Evolutionary conservation across 2,329 filamentous ascomycete species (phyloP).

Genomic region (Daldinia sp.): DNA sequence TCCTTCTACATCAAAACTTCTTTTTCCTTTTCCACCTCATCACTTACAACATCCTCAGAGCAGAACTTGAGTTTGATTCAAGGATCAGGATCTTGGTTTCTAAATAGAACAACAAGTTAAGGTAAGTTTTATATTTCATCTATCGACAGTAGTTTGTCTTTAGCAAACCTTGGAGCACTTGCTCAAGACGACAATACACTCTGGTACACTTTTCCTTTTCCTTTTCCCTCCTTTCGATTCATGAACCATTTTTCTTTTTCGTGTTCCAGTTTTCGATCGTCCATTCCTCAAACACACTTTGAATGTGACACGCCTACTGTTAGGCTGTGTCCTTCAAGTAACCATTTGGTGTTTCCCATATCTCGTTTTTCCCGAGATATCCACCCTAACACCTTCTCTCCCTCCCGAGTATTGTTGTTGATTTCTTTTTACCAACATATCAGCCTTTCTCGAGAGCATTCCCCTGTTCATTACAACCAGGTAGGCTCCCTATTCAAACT

Average conservation of each 20-base stretch:
- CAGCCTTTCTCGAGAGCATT: background rate
- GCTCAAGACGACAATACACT: background rate
- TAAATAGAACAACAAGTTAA: constrained; percentile 5
- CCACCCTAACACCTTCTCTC: background rate
- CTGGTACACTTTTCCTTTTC: background rate
- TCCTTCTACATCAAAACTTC: background rate
- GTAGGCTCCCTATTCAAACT: background rate
- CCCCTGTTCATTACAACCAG: background rate
- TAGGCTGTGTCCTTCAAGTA: background rate
- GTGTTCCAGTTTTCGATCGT: background rate
- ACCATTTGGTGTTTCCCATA: background rate
- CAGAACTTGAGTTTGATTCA: too few species aligned
- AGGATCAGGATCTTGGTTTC: background rate
- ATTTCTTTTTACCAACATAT: background rate
- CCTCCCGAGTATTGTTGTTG: too few species aligned
- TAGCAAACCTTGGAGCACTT: background rate
- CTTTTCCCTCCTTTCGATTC: background rate
- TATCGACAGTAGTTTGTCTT: background rate
- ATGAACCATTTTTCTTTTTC: background rate
- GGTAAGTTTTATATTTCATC: constrained; percentile 16
- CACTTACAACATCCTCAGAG: background rate
- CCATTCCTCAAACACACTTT: background rate
- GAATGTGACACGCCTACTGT: background rate
- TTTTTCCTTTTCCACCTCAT: background rate
- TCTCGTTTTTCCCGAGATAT: background rate